Base-by-base conservation (phyloP, 2,329 filamentous ascomycete species). In the Aspergillus jensenii region DNA sequence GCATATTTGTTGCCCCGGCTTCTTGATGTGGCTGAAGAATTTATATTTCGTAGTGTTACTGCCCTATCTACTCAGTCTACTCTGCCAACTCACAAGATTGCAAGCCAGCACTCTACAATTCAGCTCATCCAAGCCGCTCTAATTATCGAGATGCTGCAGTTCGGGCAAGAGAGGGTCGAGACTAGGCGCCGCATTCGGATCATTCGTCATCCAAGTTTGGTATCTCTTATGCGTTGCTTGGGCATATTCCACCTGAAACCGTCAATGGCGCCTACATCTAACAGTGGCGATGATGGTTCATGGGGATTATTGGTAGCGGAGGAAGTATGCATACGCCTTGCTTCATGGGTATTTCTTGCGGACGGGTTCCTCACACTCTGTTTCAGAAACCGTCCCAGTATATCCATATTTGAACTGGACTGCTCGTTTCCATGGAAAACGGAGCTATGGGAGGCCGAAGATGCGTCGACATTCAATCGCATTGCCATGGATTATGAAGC, bases 101-200 rank as follows among this genome's bases (percentile, higher is more conserved):
- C 41, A 3, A 47, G 51, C 12, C 44, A 62, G 1, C 27, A 59
- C 6, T 54, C 65, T 3, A 66, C 60, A 1, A 59, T 71, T 1
- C 67, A 71, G 41, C 31, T 66, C 4, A 59, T 71, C 12, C 69
- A 71, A 49, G 65, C 63, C 33, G 68, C 68, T 14, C 58, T 71
- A 1, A 69, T 71, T 3, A 67, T 71, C 14, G 68, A 71, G 50
- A 71, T 71, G 69, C 62, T 71, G 27, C 69, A 71, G 17, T 71
- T 71, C 27, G 67, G 67, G 6, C 66, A 68, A 19, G 69, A 70
- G 25, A 64, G 65, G 41, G 58, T 67, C 39, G 59, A 64, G 43
- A 69, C 63, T 7, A 65, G 69, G 39, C 67, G 68, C 14, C 69
- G 69, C 15, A 71, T 71, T 55, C 69, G 69, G 11, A 68, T 71